These are phyloP conservation scores for Ailanthus altissimus DNA, from an alignment of 345 rosid species.

Conservation along the genomic window DNA sequence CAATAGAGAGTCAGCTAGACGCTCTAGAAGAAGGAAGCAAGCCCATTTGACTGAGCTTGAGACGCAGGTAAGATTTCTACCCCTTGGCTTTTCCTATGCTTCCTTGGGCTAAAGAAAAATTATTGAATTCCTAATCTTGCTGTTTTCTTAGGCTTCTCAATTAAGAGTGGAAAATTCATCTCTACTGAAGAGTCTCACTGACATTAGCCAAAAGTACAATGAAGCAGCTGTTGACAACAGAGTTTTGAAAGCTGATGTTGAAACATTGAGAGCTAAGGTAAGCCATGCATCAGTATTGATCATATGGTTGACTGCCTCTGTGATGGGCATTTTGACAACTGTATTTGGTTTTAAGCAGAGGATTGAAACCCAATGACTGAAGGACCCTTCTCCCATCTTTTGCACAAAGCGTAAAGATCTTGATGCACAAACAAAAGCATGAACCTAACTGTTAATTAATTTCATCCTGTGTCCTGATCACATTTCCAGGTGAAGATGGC, in stretches of 20 bases:
- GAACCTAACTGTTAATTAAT: background rate
- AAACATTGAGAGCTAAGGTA: constrained; percentile 92
- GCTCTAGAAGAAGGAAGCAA: constrained; percentile 93
- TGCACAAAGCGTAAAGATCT: too few species aligned
- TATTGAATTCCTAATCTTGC: constrained; percentile 1
- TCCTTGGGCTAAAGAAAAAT: background rate
- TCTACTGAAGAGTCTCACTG: constrained; percentile 64
- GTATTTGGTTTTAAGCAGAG: too few species aligned
- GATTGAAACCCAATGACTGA: too few species aligned
- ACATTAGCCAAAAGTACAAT: constrained; percentile 72
- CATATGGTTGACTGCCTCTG: constrained; percentile 6
- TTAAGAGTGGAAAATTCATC: constrained; percentile 75
- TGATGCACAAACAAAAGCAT: too few species aligned
- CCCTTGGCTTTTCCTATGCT: constrained; percentile 6
- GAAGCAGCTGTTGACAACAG: constrained; percentile 84
- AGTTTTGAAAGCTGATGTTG: constrained; percentile 88
- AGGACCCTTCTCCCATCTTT: too few species aligned
- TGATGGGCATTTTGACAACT: constrained; percentile 1
- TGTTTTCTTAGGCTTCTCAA: constrained; percentile 65
- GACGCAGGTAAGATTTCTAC: constrained; percentile 57
- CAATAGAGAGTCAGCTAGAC: constrained; percentile 94
- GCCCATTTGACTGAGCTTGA: constrained; percentile 91
- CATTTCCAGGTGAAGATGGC: constrained; percentile 88
- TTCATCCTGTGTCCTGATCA: constrained; percentile 5
- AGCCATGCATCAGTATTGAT: constrained; percentile 8